Percentiles rank a stretch among this genome's conserved stretches.
These are phyloP conservation scores for Euphorbia peplus DNA, from an alignment of 345 rosid species.

Conservation along the genomic window DNA sequence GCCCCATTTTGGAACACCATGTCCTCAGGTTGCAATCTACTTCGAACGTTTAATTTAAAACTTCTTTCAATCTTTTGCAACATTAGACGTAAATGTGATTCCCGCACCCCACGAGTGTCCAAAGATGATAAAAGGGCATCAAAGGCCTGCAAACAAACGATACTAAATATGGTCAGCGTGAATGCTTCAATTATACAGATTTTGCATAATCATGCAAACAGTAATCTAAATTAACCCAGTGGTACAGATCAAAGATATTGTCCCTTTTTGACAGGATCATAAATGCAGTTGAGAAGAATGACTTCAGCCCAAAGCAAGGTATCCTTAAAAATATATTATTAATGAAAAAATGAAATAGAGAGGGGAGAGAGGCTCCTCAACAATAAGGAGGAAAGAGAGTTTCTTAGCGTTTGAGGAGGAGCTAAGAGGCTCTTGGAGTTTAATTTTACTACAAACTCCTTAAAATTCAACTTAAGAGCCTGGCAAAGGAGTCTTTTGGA, in stretches of 20 bases:
- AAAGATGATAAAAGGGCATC: conserved; percentile 76
- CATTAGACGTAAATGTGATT: conserved; percentile 92
- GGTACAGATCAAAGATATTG: not conserved
- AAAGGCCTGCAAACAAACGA: conserved; percentile 54
- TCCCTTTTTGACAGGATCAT: not conserved
- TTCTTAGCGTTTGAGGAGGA: no score
- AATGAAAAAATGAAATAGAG: no score
- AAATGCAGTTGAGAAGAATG: not conserved
- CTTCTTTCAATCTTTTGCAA: conserved; percentile 69
- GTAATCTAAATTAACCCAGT: not conserved
- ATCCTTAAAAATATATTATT: no score
- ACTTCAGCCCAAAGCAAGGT: not conserved
- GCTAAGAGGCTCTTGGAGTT: no score
- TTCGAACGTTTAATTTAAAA: conserved; percentile 62
- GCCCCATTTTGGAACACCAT: conserved; percentile 30
- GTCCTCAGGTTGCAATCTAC: conserved; percentile 32
- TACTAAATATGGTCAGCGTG: conserved; percentile 1
- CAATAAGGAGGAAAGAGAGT: no score
- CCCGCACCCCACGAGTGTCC: conserved; percentile 89
- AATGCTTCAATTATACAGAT: not conserved
- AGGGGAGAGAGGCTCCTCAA: no score
- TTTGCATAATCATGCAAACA: not conserved
- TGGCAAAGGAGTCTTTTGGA: no score
- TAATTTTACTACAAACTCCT: no score
- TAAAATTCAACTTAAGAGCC: no score